Base-by-base conservation (phyloP, 495 filamentous ascomycete species). In the Peziza echinospora region DNA sequence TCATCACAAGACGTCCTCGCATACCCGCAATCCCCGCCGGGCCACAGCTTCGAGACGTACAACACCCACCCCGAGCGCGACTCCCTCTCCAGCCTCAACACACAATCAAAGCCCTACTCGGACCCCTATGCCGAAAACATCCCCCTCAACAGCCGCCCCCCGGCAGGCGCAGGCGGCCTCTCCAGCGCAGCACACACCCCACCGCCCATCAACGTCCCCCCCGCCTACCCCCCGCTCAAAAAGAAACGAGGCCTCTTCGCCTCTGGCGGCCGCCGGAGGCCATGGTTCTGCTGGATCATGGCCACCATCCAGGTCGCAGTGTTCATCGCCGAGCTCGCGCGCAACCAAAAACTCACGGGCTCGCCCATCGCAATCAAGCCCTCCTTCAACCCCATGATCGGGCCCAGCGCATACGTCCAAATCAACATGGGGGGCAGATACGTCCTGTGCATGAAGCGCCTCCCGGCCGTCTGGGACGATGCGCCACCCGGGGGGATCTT, bases 371-470 rank as follows among this genome's bases (percentile, higher is more conserved):
- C 80, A 62, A 92, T 75, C 22, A 67, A 87, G 23, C 91, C 89
- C 4, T 65, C 66, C 9, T 86, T 96, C 66, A 97, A 97, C 61
- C 81, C 81, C 40, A 92, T 97, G 83, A 91, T 97, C 57, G 89
- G 89, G 0, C 89, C 89, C 2, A 91, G 85, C 2, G 70, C 79
- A 3, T 82, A 82, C 52, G 71, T 96, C 24, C 76, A 89, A 51
- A 92, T 97, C 62, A 91, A 89, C 58, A 92, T 96, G 84, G 89
- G 89, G 48, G 83, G 87, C 26, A 75, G 87, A 22, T 97, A 80
- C 60, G 74, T 82, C 5, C 83, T 87, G 5, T 97, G 89, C 62
- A 97, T 97, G 89, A 85, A 84, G 64, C 80, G 75, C 47, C 72
- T 80, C 11, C 61, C 72, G 19, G 70, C 71, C 3, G 64, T 89